Percentiles rank a stretch among this genome's conserved stretches.
phyloP scores from a whole-genome alignment of 495 filamentous ascomycete genomes.

The Lepraria neglecta region DNA sequence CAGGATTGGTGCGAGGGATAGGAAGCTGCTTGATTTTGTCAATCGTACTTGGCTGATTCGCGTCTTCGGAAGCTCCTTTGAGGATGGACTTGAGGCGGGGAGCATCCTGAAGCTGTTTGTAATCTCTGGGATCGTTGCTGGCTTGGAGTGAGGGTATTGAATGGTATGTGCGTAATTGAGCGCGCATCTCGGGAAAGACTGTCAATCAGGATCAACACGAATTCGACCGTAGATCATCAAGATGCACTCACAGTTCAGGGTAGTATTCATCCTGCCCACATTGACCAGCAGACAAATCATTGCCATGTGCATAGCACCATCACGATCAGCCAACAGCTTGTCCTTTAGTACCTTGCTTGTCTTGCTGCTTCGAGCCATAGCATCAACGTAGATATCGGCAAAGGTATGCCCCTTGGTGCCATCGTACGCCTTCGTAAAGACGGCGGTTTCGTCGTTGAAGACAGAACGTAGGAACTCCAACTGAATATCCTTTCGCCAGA shows the following conservation, averaged over 20 bases:
- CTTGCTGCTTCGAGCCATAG: slow-evolving; percentile 98
- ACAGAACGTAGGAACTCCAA: slow-evolving; percentile 88
- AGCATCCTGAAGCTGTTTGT: slow-evolving; percentile 97
- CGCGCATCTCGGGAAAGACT: slow-evolving; percentile 99
- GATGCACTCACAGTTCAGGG: slow-evolving; percentile 73
- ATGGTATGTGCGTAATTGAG: slow-evolving; percentile 94
- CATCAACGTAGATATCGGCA: slow-evolving; percentile 93
- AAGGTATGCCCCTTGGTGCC: slow-evolving; percentile 70
- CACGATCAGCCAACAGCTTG: slow-evolving; percentile 87
- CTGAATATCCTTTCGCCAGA: slow-evolving; percentile 97
- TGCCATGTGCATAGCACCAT: slow-evolving; percentile 92
- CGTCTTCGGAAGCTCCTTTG: slow-evolving; percentile 92
- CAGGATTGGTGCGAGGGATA: slow-evolving; percentile 86
- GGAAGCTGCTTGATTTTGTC: slow-evolving; percentile 65
- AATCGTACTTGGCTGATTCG: slow-evolving; percentile 75
- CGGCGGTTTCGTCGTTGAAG: slow-evolving; percentile 77
- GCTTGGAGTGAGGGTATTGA: slow-evolving; percentile 95
- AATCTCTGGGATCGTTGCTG: slow-evolving; percentile 87
- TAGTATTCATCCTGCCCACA: slow-evolving; percentile 97
- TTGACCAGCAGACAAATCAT: slow-evolving; percentile 99
- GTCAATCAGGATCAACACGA: slow-evolving; percentile 1
- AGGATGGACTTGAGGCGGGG: slow-evolving; percentile 94
- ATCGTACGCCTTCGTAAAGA: slow-evolving; percentile 80
- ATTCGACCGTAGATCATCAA: slow-evolving; percentile 3
- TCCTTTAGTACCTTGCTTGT: slow-evolving; percentile 97